Base-by-base conservation (phyloP, 805 yeast species). In the Ogataea paradorogensis region DNA sequence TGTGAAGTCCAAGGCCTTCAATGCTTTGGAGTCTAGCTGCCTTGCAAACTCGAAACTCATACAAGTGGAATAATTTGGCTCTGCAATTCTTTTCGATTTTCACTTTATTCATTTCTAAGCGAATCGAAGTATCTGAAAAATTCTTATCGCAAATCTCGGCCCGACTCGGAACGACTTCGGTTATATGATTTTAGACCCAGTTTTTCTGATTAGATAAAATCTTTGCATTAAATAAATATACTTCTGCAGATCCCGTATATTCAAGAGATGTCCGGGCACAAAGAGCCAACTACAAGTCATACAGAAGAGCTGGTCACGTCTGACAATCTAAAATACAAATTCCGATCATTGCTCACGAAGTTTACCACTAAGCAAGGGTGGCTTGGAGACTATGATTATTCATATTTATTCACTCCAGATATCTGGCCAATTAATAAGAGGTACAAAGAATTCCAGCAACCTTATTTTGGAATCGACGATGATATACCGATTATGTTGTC, bases 331-430 rank as follows among this genome's bases (percentile, higher is more conserved):
- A 33, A 25, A 26, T 9, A 9, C 11, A 15, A 4, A 16, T 3
- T 15, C 9, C 13, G 10, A 3, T 27, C 31, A 9, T 5, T 33
- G 3, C 16, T 9, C 33, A 31, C 24, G 23, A 31, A 38, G 13
- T 25, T 43, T 10, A 43, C 43, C 10, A 43, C 46, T 10, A 31
- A 67, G 38, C 82, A 83, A 14, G 95, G 95, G 3, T 61, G 83
- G 43, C 49, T 85, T 14, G 95, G 95, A 20, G 89, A 83, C 51
- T 83, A 84, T 55, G 82, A 85, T 67, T 85, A 85, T 53, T 71
- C 64, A n/a, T 80, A 76, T 51, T 70, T 85, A 29, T 84, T 85
- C 67, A 72, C 80, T 2, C 95, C 95, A 2, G 73, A 75, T 25
- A 56, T 85, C 40, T 40, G 40, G 38, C 95, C 95, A 1, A 84